Evolutionary conservation across 108 stramenopile genomes (phyloP), one percentile per base, ranked within the genome.

Genomic region (Cylindrotheca fusiformis): DNA sequence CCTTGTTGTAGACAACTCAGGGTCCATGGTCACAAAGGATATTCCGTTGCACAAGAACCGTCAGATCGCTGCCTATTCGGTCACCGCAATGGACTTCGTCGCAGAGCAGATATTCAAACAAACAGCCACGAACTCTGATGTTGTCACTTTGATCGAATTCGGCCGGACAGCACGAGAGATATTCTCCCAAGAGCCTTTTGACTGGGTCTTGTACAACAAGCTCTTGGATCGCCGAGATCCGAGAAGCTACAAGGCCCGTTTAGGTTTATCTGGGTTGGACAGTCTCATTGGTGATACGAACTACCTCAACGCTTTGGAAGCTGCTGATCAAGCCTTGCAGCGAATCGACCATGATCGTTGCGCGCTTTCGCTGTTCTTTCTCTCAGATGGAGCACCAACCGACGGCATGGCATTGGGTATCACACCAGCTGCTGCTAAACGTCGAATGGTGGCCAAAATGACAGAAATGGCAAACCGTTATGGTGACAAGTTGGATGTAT

Each of bases 201-300:
- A 76, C 32, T 85, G 84, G 84, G 68, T 82, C 3, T 29, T 86
- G 17, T 86, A 72, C 77, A 85, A 79, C 32, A 78, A 70, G 51
- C 25, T 79, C 10, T 60, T 85, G 10, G 25, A 53, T 23, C 71
- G 74, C 3, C 61, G 71, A 36, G 62, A 68, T 26, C 60, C 25
- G 1, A 1, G 52, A 32, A 19, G 20, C 3, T 73, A 62, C 28
- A 58, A 0, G 20, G 50, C 29, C 65, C 80, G 28, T 30, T 22
- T 48, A 64, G 70, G 28, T 64, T 33, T 32, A 63, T 58, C 54
- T 4, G 12, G 4, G n/a, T 17, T 27, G 24, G 54, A 55, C 25
- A 20, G 10, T 26, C 4, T 26, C 4, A 1, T 1, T 27, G 0
- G 47, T 6, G 63, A 45, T 21, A 82, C 77, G 8, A 75, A 76